Percentiles rank a stretch among this genome's conserved stretches.
phyloP scores from a whole-genome alignment of 805 yeast species.

The Ogataea corticis region DNA sequence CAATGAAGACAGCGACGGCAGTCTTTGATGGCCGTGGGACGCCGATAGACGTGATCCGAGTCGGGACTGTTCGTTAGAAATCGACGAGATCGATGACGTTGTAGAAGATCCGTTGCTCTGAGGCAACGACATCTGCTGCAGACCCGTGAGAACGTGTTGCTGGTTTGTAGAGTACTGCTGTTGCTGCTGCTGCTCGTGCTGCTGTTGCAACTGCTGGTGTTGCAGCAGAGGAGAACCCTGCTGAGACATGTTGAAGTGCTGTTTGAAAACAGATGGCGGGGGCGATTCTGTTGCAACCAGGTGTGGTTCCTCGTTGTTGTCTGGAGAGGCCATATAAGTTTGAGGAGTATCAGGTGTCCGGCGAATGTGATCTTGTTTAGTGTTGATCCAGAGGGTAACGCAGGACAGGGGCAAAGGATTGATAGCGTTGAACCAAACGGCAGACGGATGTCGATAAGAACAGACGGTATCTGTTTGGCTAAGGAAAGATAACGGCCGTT shows the following conservation, averaged over 20 bases:
- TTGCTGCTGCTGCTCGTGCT: slow-evolving; percentile 6
- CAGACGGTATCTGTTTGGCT: not conserved
- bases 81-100: slow-evolving; percentile 9
- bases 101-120: slow-evolving; percentile 9
- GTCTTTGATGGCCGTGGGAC: slow-evolving; percentile 21
- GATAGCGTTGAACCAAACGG: not conserved
- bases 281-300: slow-evolving; percentile 1
- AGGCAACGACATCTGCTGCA: slow-evolving; percentile 27
- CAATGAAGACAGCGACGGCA: slow-evolving; percentile 23
- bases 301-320: not conserved
- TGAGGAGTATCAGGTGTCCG: too few relatives aligned
- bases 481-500: not conserved
- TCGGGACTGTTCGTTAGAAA: slow-evolving; percentile 9
- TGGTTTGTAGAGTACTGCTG: slow-evolving; percentile 16
- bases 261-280: slow-evolving; percentile 3
- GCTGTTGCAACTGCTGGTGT: slow-evolving; percentile 6
- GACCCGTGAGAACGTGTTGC: slow-evolving; percentile 20
- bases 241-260: slow-evolving; percentile 10
- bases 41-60: slow-evolving; percentile 19
- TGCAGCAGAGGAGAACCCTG: slow-evolving; percentile 8
- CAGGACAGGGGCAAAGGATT: too few relatives aligned
- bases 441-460: not conserved
- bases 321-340: not conserved
- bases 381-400: too few relatives aligned
- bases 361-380: too few relatives aligned